phyloP scores from a whole-genome alignment of 306 rosid species.

The Aeschynomene evenia region DNA sequence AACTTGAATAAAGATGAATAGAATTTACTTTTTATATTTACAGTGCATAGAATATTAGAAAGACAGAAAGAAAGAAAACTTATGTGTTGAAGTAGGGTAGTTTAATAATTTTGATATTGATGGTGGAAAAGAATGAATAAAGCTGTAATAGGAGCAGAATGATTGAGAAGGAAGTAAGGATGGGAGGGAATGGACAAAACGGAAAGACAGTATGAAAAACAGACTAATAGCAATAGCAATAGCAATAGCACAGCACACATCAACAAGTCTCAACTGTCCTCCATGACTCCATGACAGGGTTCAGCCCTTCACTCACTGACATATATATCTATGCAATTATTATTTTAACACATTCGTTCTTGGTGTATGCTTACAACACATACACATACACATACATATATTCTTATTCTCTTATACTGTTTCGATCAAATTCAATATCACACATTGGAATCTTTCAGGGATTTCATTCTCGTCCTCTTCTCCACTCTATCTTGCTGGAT shows the following conservation, averaged over 20 bases:
- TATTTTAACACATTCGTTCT: neutral
- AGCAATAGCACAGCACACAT: too few relatives aligned
- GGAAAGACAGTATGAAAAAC: conserved; percentile 30
- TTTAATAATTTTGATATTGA: neutral
- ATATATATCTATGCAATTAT: too few relatives aligned
- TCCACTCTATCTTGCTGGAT: conserved; percentile 14
- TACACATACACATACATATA: neutral
- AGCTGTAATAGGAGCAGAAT: neutral
- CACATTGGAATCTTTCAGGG: conserved; percentile 41
- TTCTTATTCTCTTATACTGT: conserved; percentile 19
- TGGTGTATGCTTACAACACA: neutral
- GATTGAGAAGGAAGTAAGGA: too few relatives aligned
- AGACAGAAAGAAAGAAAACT: too few relatives aligned
- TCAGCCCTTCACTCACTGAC: conserved; percentile 19
- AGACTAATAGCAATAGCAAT: too few relatives aligned
- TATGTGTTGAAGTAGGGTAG: too few relatives aligned
- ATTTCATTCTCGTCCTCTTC: conserved; percentile 12
- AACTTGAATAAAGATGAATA: too few relatives aligned
- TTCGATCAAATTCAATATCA: neutral
- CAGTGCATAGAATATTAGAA: too few relatives aligned
- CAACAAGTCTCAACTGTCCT: conserved; percentile 30
- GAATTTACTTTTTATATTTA: too few relatives aligned
- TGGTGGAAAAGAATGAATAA: neutral
- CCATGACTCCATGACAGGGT: conserved; percentile 21
- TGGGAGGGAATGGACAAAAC: conserved; percentile 35